Conservation (phyloP, 345 rosid genomes). For the Cardamine chenopodiifolia region DNA sequence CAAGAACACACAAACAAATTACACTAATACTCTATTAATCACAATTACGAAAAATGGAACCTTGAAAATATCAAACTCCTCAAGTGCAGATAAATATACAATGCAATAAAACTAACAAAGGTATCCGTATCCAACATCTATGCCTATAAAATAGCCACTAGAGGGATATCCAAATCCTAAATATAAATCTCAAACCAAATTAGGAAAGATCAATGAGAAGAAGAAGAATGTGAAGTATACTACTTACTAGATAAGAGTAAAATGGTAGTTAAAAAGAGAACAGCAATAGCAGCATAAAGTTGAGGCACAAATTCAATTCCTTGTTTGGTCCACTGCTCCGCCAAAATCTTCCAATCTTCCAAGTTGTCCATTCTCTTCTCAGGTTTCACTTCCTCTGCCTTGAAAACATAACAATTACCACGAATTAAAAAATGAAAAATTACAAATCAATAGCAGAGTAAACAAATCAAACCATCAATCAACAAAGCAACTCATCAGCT, state of each 20-base stretch:
- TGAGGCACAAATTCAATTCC: conserved; percentile 54
- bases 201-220: neutral
- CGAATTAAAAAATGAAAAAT: neutral
- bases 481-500: neutral
- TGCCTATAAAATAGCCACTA: too few relatives aligned
- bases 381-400: conserved; percentile 17
- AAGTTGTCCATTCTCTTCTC: conserved; percentile 55
- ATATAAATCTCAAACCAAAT: conserved; percentile 8
- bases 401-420: neutral
- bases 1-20: neutral
- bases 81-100: neutral
- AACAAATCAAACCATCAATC: neutral
- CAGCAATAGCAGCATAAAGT: conserved; percentile 63
- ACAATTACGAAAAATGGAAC: neutral
- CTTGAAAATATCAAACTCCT: conserved; percentile 6
- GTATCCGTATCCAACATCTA: too few relatives aligned
- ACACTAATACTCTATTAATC: conserved; percentile 6
- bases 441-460: neutral
- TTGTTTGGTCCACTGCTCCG: conserved; percentile 53
- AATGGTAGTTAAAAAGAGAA: conserved; percentile 53
- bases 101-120: neutral
- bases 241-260: conserved; percentile 59
- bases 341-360: conserved; percentile 58
- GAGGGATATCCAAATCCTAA: too few relatives aligned
- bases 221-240: neutral